These are phyloP conservation scores for Phytophthora uliginosa DNA, from an alignment of 352 stramenopile genomes.

Conservation along the genomic window DNA sequence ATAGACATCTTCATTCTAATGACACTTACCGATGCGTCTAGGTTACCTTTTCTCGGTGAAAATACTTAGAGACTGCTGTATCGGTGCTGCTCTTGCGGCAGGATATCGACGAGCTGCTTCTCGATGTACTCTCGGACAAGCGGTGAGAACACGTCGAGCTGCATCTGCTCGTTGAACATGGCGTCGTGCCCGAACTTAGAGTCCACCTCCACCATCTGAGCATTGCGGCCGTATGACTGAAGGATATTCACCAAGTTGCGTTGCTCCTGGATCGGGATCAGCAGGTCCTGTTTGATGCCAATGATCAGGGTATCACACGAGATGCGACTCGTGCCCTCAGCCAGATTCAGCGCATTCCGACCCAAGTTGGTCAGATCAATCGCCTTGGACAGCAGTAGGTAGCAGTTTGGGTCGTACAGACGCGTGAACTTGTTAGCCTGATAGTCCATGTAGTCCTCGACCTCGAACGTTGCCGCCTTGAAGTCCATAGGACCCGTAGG, in stretches of 20 bases:
- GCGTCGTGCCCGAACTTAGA: background rate
- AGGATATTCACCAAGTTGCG: background rate
- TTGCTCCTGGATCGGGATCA: background rate
- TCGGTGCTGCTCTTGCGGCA: background rate
- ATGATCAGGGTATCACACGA: background rate
- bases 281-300: background rate
- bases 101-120: background rate
- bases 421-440: background rate
- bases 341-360: background rate
- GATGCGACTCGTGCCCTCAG: background rate
- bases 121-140: background rate
- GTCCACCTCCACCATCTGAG: background rate
- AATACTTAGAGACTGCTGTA: background rate
- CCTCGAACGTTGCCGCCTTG: background rate
- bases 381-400: background rate
- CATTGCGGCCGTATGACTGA: background rate
- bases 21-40: too few relatives aligned
- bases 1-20: too few relatives aligned
- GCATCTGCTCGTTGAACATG: conserved; percentile 1
- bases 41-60: too few relatives aligned
- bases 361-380: background rate
- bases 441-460: background rate
- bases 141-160: background rate
- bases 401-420: background rate
- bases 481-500: background rate